These are phyloP conservation scores for Paulownia fortunei DNA, from an alignment of 257 asterid genomes.

Conservation along the genomic window DNA sequence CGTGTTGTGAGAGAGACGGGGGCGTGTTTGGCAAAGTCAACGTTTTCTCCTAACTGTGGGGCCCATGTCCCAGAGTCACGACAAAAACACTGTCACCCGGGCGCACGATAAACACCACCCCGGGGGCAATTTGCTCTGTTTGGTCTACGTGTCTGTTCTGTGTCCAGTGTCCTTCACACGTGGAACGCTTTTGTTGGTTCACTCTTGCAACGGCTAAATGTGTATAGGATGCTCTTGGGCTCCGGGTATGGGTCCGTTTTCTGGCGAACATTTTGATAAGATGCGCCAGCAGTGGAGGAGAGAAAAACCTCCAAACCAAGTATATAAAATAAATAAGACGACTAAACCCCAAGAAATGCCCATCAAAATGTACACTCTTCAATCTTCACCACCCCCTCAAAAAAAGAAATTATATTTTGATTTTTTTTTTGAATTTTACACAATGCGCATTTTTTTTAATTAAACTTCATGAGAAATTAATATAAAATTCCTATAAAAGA, in stretches of 20 bases:
- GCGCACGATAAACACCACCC: constrained; percentile 16
- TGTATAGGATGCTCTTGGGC: background rate
- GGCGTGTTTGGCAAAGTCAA: background rate
- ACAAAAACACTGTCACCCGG: background rate
- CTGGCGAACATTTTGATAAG: background rate
- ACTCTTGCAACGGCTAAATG: background rate
- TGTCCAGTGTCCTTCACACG: background rate
- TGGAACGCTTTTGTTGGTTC: background rate
- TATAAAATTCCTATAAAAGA: no score
- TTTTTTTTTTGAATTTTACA: no score
- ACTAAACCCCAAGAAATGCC: background rate
- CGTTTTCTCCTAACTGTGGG: constrained; percentile 12
- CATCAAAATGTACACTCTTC: background rate
- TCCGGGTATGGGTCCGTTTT: background rate
- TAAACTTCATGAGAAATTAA: no score
- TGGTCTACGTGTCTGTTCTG: constrained; percentile 1
- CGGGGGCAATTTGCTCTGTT: background rate
- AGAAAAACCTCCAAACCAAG: background rate
- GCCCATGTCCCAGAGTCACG: constrained; percentile 12
- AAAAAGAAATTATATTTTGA: no score
- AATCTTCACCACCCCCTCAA: background rate
- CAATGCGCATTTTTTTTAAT: no score
- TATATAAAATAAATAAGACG: no score
- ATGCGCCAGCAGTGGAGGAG: background rate
- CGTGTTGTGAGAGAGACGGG: no score